Base-by-base conservation (phyloP, 495 filamentous ascomycete genomes). In the Thozetella sp. region DNA sequence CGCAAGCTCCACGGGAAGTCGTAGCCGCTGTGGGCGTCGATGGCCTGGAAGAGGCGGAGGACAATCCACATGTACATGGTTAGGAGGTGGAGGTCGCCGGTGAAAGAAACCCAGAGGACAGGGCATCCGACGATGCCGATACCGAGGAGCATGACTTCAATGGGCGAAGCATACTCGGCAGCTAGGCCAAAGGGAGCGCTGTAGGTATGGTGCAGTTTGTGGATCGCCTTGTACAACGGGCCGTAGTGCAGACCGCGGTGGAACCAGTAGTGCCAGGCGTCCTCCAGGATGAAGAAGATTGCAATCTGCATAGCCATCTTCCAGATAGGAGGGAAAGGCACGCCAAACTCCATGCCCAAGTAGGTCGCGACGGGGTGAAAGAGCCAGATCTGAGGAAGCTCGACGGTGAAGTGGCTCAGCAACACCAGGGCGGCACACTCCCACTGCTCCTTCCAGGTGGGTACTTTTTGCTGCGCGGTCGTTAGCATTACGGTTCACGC, bases 21-120 rank as follows among this genome's bases (percentile, higher is more conserved):
- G 73, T 98, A 99, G 60, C 95, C 95, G 60, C 87, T 91, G 80
- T 99, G 95, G 22, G 95, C 91, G 75, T 99, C 95, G 70, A 99
- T 98, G 65, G 95, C 96, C 76, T 99, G 95, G 84, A 97, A 94
- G 17, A 99, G 81, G 58, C 95, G 92, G 63, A 91, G 77, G 43
- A 93, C 83, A 69, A 98, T 98, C 94, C 94, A 99, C 57, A 94
- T 70, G 75, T 98, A 99, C 91, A 99, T 97, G 56, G 95, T 99
- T 67, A 96, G 76, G 51, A 99, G 92, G 74, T 99, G 95, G 19
- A 99, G 80, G 53, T 99, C 85, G 46, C 87, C 84, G 25, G 93
- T 97, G 63, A 94, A 51, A 17, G 88, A 86, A 66, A 88, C 92
- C 90, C 91, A 97, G 15, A 96, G 62, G 62, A 98, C 91, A 19